A percentile compares a stretch with the other conserved stretches of the same genome.
These are phyloP conservation scores for Mortierella alpina DNA, from an alignment of 192 early-diverging fungal genomes.

Conservation along the genomic window DNA sequence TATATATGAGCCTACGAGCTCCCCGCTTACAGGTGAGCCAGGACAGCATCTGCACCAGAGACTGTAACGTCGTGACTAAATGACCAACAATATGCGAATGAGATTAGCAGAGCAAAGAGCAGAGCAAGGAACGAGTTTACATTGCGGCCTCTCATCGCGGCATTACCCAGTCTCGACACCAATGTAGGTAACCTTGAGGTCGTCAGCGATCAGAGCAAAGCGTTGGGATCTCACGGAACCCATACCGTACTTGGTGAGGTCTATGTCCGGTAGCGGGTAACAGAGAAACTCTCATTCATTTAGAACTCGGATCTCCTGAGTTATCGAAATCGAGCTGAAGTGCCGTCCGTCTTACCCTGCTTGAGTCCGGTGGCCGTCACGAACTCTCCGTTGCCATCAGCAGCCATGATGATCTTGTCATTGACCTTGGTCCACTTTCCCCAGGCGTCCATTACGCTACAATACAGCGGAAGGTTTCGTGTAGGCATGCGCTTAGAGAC, in stretches of 20 bases:
- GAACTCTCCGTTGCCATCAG: conserved; percentile 80
- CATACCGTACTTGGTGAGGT: conserved; percentile 70
- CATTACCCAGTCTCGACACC: conserved; percentile 70
- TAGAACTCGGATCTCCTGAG: no score
- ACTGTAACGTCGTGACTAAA: conserved; percentile 61
- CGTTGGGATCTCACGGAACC: conserved; percentile 75
- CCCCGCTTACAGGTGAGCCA: conserved; percentile 55
- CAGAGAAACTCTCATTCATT: not conserved
- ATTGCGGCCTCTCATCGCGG: no score
- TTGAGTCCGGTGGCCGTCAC: conserved; percentile 72
- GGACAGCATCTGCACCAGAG: conserved; percentile 67
- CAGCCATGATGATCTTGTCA: conserved; percentile 76
- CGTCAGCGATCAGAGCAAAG: conserved; percentile 78
- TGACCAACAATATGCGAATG: not conserved
- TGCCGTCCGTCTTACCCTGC: conserved; percentile 34
- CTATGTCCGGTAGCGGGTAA: conserved; percentile 13
- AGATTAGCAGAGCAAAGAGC: not conserved
- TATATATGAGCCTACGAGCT: no score
- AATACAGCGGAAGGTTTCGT: not conserved
- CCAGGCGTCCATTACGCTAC: conserved; percentile 65
- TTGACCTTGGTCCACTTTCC: conserved; percentile 57
- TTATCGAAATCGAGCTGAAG: no score
- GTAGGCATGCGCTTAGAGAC: not conserved
- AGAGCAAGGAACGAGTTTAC: not conserved
- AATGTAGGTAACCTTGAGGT: conserved; percentile 77